Percentiles rank a stretch among this genome's conserved stretches.
These are phyloP conservation scores for Lindgomyces ingoldianus DNA, from an alignment of 495 filamentous ascomycete species.

Conservation along the genomic window DNA sequence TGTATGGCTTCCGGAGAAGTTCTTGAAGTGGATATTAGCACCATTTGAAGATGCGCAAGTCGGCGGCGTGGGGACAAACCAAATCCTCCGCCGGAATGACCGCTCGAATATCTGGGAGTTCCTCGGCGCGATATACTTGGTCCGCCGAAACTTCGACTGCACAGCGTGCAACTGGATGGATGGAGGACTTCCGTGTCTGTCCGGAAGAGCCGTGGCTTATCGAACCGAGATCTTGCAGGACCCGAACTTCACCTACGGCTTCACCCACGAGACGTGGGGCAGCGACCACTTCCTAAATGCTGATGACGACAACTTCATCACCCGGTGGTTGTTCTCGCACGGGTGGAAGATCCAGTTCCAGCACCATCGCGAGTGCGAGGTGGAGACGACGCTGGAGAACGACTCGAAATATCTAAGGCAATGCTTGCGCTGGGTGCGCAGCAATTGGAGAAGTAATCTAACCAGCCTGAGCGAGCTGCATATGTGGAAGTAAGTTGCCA, in stretches of 20 bases:
- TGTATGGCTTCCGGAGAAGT: constrained; percentile 75
- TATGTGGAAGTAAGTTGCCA: constrained; percentile 52
- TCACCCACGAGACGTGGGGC: constrained; percentile 57
- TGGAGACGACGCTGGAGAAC: constrained; percentile 62
- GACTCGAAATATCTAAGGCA: constrained; percentile 60
- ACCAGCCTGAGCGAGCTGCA: constrained; percentile 56
- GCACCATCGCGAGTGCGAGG: constrained; percentile 56
- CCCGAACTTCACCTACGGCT: constrained; percentile 66
- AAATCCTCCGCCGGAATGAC: constrained; percentile 68
- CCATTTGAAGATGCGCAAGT: constrained; percentile 76
- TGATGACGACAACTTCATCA: constrained; percentile 72
- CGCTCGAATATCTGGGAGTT: constrained; percentile 69
- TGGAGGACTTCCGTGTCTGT: constrained; percentile 85
- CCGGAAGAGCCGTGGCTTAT: constrained; percentile 82
- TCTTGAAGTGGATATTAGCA: constrained; percentile 80
- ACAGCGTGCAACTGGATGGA: constrained; percentile 83
- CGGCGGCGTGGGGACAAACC: constrained; percentile 81
- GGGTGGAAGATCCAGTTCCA: constrained; percentile 65
- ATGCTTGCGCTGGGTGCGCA: constrained; percentile 62
- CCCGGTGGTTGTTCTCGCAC: constrained; percentile 59
- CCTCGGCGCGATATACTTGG: constrained; percentile 78
- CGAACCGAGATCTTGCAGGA: constrained; percentile 77
- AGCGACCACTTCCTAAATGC: constrained; percentile 60
- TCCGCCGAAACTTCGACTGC: constrained; percentile 85
- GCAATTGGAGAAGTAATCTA: constrained; percentile 66